These are phyloP conservation scores for Heterobasidion occidentale DNA, from an alignment of 1,284 basidiomycete species.

Conservation along the genomic window DNA sequence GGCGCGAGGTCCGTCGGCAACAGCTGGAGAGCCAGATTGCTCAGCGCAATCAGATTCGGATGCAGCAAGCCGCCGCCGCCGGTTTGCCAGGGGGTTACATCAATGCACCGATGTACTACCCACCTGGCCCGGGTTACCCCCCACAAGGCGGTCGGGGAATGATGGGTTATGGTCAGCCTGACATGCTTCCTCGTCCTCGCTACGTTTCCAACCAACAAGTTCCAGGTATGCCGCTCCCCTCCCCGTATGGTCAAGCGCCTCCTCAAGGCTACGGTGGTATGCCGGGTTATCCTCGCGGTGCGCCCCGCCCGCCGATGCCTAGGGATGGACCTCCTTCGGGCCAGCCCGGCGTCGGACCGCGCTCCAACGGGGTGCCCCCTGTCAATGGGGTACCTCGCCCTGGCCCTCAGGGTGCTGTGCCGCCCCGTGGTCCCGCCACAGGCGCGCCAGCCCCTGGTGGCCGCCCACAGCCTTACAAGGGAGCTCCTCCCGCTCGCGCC, in stretches of 20 bases:
- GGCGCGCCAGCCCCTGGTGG: slow-evolving; percentile 28
- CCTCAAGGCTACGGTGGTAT: slow-evolving; percentile 63
- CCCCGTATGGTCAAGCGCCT: slow-evolving; percentile 60
- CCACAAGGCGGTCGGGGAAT: slow-evolving; percentile 74
- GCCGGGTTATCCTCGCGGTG: slow-evolving; percentile 52
- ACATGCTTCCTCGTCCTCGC: slow-evolving; percentile 83
- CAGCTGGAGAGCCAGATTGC: slow-evolving; percentile 98
- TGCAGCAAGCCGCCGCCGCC: slow-evolving; percentile 87
- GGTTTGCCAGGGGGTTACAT: slow-evolving; percentile 81
- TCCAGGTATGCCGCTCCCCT: slow-evolving; percentile 67
- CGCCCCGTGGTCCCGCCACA: slow-evolving; percentile 37
- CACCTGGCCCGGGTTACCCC: slow-evolving; percentile 76
- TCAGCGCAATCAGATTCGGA: slow-evolving; percentile 91
- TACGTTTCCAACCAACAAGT: slow-evolving; percentile 73
- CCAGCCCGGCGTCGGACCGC: slow-evolving; percentile 43
- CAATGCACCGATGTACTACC: slow-evolving; percentile 84
- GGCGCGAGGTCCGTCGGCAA: slow-evolving; percentile 96
- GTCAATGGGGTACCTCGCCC: slow-evolving; percentile 42
- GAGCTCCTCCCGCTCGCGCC: slow-evolving; percentile 19
- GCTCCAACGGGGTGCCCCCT: slow-evolving; percentile 33
- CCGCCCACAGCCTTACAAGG: slow-evolving; percentile 21
- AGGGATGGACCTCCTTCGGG: slow-evolving; percentile 39
- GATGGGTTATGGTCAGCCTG: slow-evolving; percentile 77
- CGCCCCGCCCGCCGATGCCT: slow-evolving; percentile 31
- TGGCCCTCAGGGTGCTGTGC: slow-evolving; percentile 25